Evolutionary conservation across 306 rosid genomes (phyloP), one percentile per base, ranked within the genome.

Genomic region (Glycyrrhiza uralensis): DNA sequence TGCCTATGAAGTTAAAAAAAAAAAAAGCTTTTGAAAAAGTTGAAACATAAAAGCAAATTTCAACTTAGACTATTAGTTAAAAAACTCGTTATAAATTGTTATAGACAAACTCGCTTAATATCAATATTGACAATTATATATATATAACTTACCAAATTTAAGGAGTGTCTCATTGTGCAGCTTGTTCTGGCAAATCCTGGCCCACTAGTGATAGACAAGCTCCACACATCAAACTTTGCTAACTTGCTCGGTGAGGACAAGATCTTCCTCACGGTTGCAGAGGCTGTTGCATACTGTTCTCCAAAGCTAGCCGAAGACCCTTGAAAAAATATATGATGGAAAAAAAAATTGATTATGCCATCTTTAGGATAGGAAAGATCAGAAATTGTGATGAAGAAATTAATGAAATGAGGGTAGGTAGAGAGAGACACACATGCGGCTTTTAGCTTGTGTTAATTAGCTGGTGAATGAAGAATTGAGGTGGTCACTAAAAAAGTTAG

Each of bases 121-220:
- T n/a, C n/a, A n/a, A n/a, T n/a, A n/a, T n/a, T n/a, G 39, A 26
- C 65, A 45, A 36, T 2, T 51, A 51, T 54, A 54, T 13, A 55
- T 51, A 30, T n/a, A n/a, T n/a, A 30, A 8, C 84, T 85, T 72
- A 92, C 86, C 85, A 14, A 77, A n/a, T n/a, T n/a, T n/a, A n/a
- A 74, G 30, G 30, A 46, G 22, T 61, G 6, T 47, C 66, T 32
- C 19, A 47, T 71, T 77, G 47, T 23, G 59, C 92, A 93, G 97
- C 97, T 93, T 82, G 84, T 93, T 69, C 87, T 93, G 11, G 98
- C 98, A 38, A 93, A 93, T 71, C 98, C 98, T 0, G 98, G 98
- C 2, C 89, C 96, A 0, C 60, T 72, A 58, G 98, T 93, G 85
- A 87, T 91, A 14, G 87, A 85, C 85, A 93, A 93, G 79, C 92